These are phyloP conservation scores for Cyclotella atomus DNA, from an alignment of 108 stramenopile species.

Conservation along the genomic window DNA sequence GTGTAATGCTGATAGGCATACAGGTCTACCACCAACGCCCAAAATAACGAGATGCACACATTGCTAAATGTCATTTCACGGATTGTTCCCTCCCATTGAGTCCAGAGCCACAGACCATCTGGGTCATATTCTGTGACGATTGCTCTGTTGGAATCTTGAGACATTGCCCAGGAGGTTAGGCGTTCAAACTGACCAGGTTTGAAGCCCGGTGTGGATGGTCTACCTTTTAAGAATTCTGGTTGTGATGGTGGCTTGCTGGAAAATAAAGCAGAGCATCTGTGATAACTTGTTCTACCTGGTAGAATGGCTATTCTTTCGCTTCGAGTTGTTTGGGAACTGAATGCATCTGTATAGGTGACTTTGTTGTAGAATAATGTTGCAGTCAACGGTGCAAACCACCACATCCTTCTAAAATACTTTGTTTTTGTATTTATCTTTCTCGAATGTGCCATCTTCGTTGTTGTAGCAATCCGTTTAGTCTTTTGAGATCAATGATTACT, in stretches of 20 bases:
- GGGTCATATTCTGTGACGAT: conserved; percentile 45
- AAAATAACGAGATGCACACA: conserved; percentile 10
- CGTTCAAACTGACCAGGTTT: conserved; percentile 39
- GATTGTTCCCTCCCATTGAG: conserved; percentile 59
- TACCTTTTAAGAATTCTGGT: conserved; percentile 28
- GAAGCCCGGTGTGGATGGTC: conserved; percentile 52
- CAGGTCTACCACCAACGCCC: conserved; percentile 39
- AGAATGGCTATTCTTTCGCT: no score
- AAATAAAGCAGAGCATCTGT: not conserved
- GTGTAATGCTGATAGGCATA: conserved; percentile 45
- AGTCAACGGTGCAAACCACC: no score
- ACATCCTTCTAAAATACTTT: no score
- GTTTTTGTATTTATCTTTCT: no score
- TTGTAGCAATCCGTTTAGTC: no score
- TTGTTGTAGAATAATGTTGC: no score
- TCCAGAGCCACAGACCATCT: conserved; percentile 61
- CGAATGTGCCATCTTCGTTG: no score
- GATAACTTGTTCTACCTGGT: no score
- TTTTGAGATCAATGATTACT: no score
- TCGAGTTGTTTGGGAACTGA: no score
- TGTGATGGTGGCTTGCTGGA: not conserved
- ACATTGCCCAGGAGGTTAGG: conserved; percentile 32
- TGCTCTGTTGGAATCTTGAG: conserved; percentile 12
- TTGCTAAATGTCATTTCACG: conserved; percentile 37
- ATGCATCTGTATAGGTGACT: no score